Percentiles rank a stretch among this genome's conserved stretches.
Evolutionary conservation across 306 rosid species (phyloP).

Genomic region (Cucurbita pepo): DNA sequence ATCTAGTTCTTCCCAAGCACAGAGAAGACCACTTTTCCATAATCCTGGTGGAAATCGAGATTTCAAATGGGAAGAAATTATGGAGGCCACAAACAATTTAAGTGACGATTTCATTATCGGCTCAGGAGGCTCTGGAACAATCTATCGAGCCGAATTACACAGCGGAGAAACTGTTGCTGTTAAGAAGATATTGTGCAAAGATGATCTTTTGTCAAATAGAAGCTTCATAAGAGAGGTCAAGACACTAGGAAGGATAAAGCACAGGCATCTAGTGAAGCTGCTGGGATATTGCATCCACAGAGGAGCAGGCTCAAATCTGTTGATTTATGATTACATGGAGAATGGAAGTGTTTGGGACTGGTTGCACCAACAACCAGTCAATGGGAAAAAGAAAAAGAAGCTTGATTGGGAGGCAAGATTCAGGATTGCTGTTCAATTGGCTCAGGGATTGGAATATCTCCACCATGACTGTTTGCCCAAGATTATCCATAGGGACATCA

Average conservation of each 20-base stretch:
- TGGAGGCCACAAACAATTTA: conserved; percentile 69
- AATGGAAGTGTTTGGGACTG: conserved; percentile 95
- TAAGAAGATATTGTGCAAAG: conserved; percentile 67
- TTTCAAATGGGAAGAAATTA: conserved; percentile 71
- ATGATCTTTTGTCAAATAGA: conserved; percentile 51
- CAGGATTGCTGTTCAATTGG: conserved; percentile 64
- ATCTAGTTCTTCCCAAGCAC: conserved; percentile 53
- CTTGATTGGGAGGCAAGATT: conserved; percentile 85
- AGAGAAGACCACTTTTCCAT: conserved; percentile 49
- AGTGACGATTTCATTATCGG: conserved; percentile 71
- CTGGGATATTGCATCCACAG: conserved; percentile 68
- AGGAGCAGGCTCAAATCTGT: conserved; percentile 51
- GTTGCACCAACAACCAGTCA: conserved; percentile 47
- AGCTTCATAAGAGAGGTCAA: conserved; percentile 72
- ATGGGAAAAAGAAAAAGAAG: conserved; percentile 30
- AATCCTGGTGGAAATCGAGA: conserved; percentile 42
- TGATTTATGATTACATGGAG: conserved; percentile 79
- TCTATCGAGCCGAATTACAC: conserved; percentile 68
- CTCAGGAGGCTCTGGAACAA: conserved; percentile 81
- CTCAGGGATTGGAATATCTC: conserved; percentile 79
- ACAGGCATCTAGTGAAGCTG: conserved; percentile 78
- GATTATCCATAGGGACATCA: conserved; percentile 82
- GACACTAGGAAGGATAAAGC: conserved; percentile 84
- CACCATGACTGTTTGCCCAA: conserved; percentile 86
- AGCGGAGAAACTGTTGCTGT: conserved; percentile 68